These are phyloP conservation scores for Tephrocybe sp. DNA, from an alignment of 768 basidiomycete species.

Conservation along the genomic window DNA sequence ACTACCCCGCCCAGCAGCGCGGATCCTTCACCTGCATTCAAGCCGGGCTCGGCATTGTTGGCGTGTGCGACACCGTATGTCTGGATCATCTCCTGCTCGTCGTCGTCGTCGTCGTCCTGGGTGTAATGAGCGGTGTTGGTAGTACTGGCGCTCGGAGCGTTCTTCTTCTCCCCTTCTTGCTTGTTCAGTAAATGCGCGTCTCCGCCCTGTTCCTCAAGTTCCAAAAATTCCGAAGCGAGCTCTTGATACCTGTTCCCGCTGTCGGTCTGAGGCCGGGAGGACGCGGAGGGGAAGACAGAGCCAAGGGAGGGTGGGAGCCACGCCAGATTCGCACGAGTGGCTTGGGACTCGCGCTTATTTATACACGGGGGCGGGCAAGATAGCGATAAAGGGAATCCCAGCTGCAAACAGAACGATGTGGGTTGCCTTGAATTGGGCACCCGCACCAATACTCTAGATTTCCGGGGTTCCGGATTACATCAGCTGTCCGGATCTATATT, in stretches of 20 bases:
- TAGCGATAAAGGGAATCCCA: constrained; percentile 7
- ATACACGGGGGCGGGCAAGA: neutral
- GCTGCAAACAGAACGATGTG: too few species aligned
- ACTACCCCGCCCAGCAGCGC: constrained; percentile 52
- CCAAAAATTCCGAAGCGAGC: too few species aligned
- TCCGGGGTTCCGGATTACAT: neutral
- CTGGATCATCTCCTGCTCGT: constrained; percentile 62
- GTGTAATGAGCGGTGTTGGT: too few species aligned
- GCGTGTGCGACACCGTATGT: constrained; percentile 61
- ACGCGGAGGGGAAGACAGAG: neutral
- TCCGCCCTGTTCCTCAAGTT: too few species aligned
- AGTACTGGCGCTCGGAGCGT: neutral
- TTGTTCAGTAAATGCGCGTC: neutral
- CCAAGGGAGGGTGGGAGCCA: constrained; percentile 11
- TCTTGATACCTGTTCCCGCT: too few species aligned
- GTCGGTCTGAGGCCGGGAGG: neutral
- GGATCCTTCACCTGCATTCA: constrained; percentile 44
- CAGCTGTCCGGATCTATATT: too few species aligned
- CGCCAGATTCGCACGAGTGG: constrained; percentile 22
- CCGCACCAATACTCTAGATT: too few species aligned
- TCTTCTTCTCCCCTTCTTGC: neutral
- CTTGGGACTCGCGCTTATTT: constrained; percentile 2
- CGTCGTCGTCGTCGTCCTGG: constrained; percentile 21
- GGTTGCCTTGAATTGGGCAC: too few species aligned
- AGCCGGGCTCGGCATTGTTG: constrained; percentile 30